Conservation (phyloP, 371 early-diverging fungal genomes). For the Nematocida sp. region DNA sequence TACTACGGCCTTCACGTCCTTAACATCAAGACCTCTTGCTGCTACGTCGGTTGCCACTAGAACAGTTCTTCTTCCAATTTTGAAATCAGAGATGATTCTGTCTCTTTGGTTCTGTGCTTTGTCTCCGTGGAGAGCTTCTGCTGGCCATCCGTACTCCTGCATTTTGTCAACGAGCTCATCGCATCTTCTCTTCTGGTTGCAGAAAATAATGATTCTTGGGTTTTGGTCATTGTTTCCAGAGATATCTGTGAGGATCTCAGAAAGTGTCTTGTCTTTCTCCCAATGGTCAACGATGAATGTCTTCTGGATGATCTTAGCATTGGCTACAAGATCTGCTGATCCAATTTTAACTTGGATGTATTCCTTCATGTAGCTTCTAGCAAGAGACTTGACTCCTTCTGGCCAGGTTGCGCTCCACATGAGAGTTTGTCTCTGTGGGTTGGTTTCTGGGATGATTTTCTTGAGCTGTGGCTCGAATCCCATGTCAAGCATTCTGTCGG, state of each 20-base stretch:
- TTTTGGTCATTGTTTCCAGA: constrained; percentile 67
- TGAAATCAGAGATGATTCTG: constrained; percentile 86
- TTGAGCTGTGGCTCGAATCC: constrained; percentile 98
- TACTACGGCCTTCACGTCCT: constrained; percentile 89
- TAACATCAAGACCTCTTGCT: constrained; percentile 96
- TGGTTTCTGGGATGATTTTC: constrained; percentile 91
- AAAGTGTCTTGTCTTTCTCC: constrained; percentile 87
- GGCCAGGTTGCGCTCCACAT: constrained; percentile 99
- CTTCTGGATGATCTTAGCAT: constrained; percentile 88
- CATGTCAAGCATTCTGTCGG: constrained; percentile 97
- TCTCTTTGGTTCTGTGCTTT: constrained; percentile 95
- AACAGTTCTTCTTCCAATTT: constrained; percentile 78
- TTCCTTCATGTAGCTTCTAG: constrained; percentile 82
- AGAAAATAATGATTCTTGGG: constrained; percentile 87
- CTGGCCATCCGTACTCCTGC: constrained; percentile 84
- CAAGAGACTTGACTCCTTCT: constrained; percentile 84
- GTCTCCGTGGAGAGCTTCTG: constrained; percentile 96
- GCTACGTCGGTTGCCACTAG: constrained; percentile 99
- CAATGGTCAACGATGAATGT: constrained; percentile 77
- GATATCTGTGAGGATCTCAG: constrained; percentile 71
- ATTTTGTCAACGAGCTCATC: constrained; percentile 85
- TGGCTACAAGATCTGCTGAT: constrained; percentile 90
- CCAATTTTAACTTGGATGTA: constrained; percentile 96
- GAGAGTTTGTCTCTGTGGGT: constrained; percentile 92
- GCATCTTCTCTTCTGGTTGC: constrained; percentile 89